A percentile compares a stretch with the other conserved stretches of the same genome.
phyloP scores from a whole-genome alignment of 192 early-diverging fungal species.

The Coemansia javaensis region DNA sequence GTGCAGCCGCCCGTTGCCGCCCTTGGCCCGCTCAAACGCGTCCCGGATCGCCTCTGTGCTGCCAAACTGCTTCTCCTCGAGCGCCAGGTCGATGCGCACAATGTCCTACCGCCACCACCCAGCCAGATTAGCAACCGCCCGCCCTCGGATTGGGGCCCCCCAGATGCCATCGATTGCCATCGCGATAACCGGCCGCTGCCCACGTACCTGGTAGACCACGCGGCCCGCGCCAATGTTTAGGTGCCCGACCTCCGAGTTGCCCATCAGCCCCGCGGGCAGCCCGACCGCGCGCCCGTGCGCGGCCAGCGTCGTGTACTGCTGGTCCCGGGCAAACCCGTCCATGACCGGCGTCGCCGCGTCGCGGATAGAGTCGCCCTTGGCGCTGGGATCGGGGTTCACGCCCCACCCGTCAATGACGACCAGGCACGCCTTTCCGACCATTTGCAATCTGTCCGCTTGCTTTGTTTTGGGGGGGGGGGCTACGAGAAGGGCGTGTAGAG shows the following conservation, averaged over 20 bases:
- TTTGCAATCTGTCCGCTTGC: too few species aligned
- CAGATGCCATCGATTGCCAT: conserved; percentile 1
- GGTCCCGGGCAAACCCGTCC: conserved; percentile 68
- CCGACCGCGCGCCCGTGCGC: conserved; percentile 97
- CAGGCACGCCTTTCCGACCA: conserved; percentile 70
- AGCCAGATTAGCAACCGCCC: too few species aligned
- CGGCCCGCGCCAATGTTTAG: conserved; percentile 99
- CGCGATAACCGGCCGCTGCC: conserved; percentile 1
- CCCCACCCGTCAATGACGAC: conserved; percentile 99
- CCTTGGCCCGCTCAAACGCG: conserved; percentile 82
- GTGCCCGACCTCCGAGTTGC: conserved; percentile 99
- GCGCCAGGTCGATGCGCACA: conserved; percentile 92
- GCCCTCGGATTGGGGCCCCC: neutral
- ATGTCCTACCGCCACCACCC: too few species aligned
- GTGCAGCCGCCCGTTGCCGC: conserved; percentile 77
- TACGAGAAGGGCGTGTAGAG: too few species aligned
- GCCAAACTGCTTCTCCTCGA: conserved; percentile 80
- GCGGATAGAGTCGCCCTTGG: conserved; percentile 85
- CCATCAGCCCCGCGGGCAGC: conserved; percentile 98
- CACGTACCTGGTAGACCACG: conserved; percentile 92
- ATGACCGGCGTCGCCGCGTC: conserved; percentile 93
- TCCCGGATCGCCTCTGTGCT: conserved; percentile 66
- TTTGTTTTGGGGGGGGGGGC: too few species aligned
- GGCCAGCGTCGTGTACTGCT: conserved; percentile 70
- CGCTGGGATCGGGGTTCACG: conserved; percentile 62